These are phyloP conservation scores for Barnettozyma pratensis DNA, from an alignment of 805 yeast species.

Conservation along the genomic window DNA sequence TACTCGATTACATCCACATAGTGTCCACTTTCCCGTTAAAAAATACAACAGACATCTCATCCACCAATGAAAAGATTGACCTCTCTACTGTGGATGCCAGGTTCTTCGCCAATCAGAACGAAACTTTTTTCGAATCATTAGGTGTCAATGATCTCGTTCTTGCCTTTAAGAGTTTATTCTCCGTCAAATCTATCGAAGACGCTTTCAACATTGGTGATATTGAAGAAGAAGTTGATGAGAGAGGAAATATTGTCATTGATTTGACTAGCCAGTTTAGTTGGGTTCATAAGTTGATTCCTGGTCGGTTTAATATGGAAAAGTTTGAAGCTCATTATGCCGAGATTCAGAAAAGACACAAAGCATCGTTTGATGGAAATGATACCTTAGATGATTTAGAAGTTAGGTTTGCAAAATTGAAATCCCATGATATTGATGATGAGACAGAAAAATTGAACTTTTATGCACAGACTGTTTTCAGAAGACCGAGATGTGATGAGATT, in stretches of 20 bases:
- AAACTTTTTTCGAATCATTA: neutral
- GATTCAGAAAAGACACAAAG: neutral
- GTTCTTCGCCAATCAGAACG: no score
- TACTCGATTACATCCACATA: no score
- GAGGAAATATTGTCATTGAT: neutral
- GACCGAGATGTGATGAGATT: constrained; percentile 4
- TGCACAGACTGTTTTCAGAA: neutral
- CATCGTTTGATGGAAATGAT: no score
- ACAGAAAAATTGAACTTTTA: neutral
- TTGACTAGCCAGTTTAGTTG: neutral
- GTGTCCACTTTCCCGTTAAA: no score
- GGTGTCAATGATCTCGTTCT: neutral
- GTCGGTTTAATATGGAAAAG: neutral
- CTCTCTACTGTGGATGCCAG: no score
- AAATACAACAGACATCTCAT: no score
- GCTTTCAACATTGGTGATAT: neutral
- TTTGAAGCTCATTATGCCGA: neutral
- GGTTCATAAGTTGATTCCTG: neutral
- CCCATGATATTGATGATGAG: neutral
- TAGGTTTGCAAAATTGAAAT: neutral
- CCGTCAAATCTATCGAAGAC: neutral
- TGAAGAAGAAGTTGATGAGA: neutral
- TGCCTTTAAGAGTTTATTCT: neutral
- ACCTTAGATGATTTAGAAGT: no score
- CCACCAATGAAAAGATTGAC: no score